Percentiles rank a stretch among this genome's conserved stretches.
Evolutionary conservation across 208 protist species (phyloP).

Genomic region (Leishmania lainsoni): DNA sequence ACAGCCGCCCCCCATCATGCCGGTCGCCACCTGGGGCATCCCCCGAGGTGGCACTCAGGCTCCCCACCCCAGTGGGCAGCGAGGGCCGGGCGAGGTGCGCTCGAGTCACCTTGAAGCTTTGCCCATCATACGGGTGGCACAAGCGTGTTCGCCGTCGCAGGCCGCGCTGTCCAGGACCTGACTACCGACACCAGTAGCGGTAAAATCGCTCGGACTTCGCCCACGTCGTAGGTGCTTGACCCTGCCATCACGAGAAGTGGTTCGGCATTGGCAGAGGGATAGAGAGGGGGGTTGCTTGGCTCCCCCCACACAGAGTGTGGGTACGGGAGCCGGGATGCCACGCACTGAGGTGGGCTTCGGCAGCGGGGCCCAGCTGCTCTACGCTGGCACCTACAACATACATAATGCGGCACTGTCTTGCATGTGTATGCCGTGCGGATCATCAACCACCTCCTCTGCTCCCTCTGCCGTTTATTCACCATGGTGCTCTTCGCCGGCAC

Average conservation of each 20-base stretch:
- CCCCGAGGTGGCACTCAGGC: background rate
- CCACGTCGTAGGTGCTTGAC: background rate
- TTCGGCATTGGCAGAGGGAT: background rate
- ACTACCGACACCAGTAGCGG: background rate
- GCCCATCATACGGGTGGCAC: background rate
- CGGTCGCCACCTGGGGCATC: background rate
- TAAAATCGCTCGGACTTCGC: background rate
- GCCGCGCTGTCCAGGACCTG: background rate
- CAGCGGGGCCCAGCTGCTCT: background rate
- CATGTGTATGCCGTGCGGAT: background rate
- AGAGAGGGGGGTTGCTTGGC: background rate
- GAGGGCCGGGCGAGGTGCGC: background rate
- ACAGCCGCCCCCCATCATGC: background rate
- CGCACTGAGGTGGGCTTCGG: background rate
- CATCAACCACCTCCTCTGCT: background rate
- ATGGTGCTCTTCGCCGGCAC: background rate
- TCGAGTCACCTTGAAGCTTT: background rate
- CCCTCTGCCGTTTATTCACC: background rate
- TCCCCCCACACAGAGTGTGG: background rate
- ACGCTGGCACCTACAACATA: background rate
- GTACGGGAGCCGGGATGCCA: background rate
- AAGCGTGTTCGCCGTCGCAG: background rate
- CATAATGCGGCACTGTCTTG: background rate
- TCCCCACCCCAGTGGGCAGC: background rate
- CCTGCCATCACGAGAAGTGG: background rate